A percentile compares a stretch with the other conserved stretches of the same genome.
phyloP scores from a whole-genome alignment of 345 rosid species.

The Dimocarpus longan region DNA sequence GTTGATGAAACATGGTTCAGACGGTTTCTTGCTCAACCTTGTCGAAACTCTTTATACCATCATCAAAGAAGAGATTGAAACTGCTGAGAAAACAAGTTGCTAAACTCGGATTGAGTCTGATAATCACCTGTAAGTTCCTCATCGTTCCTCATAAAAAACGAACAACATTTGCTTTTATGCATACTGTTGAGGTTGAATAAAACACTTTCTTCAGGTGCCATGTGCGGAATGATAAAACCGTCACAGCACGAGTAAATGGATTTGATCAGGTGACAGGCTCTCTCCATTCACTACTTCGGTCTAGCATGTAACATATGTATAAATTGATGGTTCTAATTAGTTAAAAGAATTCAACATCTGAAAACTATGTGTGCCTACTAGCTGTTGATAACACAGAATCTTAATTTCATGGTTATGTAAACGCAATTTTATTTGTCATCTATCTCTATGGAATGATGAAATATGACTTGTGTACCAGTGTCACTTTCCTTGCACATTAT shows the following conservation, averaged over 20 bases:
- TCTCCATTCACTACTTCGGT: neutral
- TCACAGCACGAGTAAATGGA: neutral
- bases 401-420: neutral
- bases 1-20: constrained; percentile 75
- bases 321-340: neutral
- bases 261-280: neutral
- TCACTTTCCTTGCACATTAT: neutral
- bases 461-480: too few relatives aligned
- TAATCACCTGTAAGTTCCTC: neutral
- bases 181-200: neutral
- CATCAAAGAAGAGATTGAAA: constrained; percentile 37
- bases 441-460: neutral
- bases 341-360: neutral
- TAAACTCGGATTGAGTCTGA: neutral
- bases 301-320: neutral
- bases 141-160: neutral
- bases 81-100: constrained; percentile 17
- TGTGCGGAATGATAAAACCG: neutral
- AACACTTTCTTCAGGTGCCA: constrained; percentile 3
- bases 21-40: constrained; percentile 65
- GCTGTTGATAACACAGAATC: neutral
- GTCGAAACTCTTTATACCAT: constrained; percentile 51
- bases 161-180: neutral
- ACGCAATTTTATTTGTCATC: neutral
- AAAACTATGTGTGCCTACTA: neutral